Evolutionary conservation across 768 basidiomycete genomes (phyloP).

Genomic region (Amanita thiersii): DNA sequence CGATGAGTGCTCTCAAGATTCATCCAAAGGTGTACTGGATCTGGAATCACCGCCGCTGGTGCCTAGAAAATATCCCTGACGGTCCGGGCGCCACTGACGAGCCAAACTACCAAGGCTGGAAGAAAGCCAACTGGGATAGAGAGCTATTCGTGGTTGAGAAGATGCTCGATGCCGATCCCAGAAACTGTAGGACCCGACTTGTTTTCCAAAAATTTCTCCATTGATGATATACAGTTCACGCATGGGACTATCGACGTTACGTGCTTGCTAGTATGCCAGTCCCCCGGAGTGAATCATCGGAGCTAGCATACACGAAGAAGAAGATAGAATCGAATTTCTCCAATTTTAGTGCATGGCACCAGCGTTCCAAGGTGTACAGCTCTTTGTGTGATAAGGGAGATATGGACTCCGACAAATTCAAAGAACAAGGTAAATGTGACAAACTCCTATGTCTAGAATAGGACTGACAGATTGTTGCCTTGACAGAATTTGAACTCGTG

Average conservation of each 20-base stretch:
- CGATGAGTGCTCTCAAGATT: slow-evolving; percentile 68
- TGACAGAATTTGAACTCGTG: slow-evolving; percentile 83
- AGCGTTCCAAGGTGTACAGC: slow-evolving; percentile 75
- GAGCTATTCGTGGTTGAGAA: slow-evolving; percentile 87
- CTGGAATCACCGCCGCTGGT: slow-evolving; percentile 98
- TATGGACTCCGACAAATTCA: slow-evolving; percentile 43
- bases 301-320: slow-evolving; percentile 76
- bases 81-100: slow-evolving; percentile 46
- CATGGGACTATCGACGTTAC: slow-evolving; percentile 92
- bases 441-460: not conserved
- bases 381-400: slow-evolving; percentile 56
- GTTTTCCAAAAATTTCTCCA: slow-evolving; percentile 1
- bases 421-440: slow-evolving; percentile 64
- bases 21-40: slow-evolving; percentile 98
- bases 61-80: slow-evolving; percentile 77
- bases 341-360: slow-evolving; percentile 99
- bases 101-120: slow-evolving; percentile 59
- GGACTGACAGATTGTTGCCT: not conserved
- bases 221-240: slow-evolving; percentile 57
- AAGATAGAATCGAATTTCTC: slow-evolving; percentile 95
- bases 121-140: slow-evolving; percentile 69
- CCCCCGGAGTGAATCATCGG: slow-evolving; percentile 47
- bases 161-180: slow-evolving; percentile 84
- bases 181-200: slow-evolving; percentile 70
- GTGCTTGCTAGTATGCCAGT: slow-evolving; percentile 65